These are phyloP conservation scores for Solanum chacoense DNA, from an alignment of 305 asterid genomes.

Conservation along the genomic window DNA sequence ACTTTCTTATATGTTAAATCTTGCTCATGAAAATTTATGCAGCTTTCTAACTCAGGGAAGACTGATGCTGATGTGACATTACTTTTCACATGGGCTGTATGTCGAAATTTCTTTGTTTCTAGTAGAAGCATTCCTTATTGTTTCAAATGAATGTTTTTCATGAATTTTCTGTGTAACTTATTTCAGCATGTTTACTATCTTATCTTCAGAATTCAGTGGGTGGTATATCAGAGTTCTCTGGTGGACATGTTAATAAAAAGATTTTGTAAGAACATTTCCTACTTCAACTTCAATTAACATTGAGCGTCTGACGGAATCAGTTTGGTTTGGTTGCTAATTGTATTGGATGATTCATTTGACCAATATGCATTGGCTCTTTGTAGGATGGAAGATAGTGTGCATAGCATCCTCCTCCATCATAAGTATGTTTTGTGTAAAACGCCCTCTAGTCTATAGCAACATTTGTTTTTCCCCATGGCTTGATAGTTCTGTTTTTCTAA, in stretches of 20 bases:
- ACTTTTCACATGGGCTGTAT: conserved; percentile 94
- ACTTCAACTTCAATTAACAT: not conserved
- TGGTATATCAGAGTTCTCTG: conserved; percentile 80
- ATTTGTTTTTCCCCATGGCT: not conserved
- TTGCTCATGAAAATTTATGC: conserved; percentile 15
- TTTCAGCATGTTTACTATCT: not conserved
- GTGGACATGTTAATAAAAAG: conserved; percentile 67
- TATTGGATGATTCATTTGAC: not conserved
- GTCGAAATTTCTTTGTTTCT: conserved; percentile 13
- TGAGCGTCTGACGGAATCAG: not conserved
- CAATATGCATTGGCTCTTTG: not conserved
- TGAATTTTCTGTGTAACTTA: not conserved
- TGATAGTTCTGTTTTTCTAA: not conserved
- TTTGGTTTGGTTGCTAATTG: not conserved
- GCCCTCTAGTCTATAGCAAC: not conserved
- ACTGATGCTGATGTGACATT: conserved; percentile 63
- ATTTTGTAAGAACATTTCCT: conserved; percentile 34
- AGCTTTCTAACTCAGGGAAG: conserved; percentile 68
- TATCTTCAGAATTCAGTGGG: conserved; percentile 82
- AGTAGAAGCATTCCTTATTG: not conserved
- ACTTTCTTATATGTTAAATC: conserved; percentile 3
- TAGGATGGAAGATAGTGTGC: conserved; percentile 54
- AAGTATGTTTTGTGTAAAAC: conserved; percentile 34
- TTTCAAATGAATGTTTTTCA: not conserved
- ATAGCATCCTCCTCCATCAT: conserved; percentile 79